Evolutionary conservation across 179 eudicot species (phyloP).

Genomic region (Spergularia azorica): DNA sequence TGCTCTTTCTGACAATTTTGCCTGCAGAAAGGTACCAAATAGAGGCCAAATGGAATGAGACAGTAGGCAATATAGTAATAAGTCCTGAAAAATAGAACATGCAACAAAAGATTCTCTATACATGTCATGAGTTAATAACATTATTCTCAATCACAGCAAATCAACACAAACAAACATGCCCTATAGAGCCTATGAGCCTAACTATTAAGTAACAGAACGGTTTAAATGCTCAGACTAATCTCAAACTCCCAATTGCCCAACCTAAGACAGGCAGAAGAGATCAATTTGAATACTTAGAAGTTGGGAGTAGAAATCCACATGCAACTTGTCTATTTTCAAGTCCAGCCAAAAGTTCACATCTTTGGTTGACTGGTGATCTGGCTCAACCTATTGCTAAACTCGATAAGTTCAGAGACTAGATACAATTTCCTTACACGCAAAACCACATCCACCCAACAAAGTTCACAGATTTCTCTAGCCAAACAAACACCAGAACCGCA

Average conservation of each 20-base stretch:
- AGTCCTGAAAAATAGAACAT: background rate
- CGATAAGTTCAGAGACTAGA: background rate
- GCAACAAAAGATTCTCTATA: background rate
- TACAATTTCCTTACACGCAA: background rate
- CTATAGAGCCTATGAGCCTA: background rate
- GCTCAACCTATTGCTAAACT: conserved; percentile 1
- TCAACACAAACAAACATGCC: background rate
- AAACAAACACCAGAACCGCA: no score
- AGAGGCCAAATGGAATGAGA: background rate
- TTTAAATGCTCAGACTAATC: background rate
- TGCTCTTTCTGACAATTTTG: conserved; percentile 83
- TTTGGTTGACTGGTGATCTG: background rate
- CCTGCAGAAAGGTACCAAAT: conserved; percentile 37
- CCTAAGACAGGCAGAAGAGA: background rate
- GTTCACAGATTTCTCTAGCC: no score
- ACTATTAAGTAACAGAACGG: background rate
- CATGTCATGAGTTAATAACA: background rate
- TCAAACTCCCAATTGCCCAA: background rate
- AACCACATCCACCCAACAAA: background rate
- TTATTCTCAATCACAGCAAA: background rate
- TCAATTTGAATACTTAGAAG: background rate
- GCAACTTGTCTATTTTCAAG: background rate
- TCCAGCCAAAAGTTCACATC: background rate
- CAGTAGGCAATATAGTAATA: background rate
- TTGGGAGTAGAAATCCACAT: background rate